Percentiles rank a stretch among this genome's conserved stretches.
Conservation (phyloP, 805 yeast genomes). For the Yarrowia keelungensis region DNA sequence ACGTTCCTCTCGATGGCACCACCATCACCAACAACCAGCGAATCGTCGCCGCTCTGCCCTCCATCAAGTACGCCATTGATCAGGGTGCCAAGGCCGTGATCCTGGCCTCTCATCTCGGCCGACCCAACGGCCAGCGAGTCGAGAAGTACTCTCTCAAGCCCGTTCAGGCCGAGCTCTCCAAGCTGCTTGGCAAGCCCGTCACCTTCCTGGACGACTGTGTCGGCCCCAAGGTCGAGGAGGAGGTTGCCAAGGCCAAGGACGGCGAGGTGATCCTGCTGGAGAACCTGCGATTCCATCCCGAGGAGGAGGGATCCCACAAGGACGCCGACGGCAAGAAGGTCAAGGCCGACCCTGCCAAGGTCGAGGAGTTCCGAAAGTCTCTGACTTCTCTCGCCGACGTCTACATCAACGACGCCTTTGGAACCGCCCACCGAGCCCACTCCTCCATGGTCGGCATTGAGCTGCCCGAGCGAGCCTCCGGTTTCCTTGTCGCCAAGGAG, state of each 20-base stretch:
- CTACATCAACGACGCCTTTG: conserved; percentile 96
- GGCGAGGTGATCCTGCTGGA: conserved; percentile 92
- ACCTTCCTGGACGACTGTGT: conserved; percentile 89
- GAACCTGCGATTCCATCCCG: conserved; percentile 98
- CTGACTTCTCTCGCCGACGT: conserved; percentile 95
- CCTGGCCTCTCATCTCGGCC: conserved; percentile 97
- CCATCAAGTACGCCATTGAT: conserved; percentile 92
- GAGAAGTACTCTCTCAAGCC: conserved; percentile 92
- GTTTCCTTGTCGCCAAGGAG: conserved; percentile 98
- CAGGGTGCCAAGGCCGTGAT: conserved; percentile 88
- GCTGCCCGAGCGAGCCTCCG: conserved; percentile 95
- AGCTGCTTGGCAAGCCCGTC: conserved; percentile 75
- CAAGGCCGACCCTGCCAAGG: conserved; percentile 88
- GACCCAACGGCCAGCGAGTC: conserved; percentile 94
- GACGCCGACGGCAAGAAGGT: conserved; percentile 86
- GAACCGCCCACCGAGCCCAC: conserved; percentile 99
- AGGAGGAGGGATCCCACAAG: conserved; percentile 89
- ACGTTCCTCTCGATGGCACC: conserved; percentile 78
- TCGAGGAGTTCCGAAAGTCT: conserved; percentile 84
- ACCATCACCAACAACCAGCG: conserved; percentile 99
- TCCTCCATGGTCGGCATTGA: conserved; percentile 99
- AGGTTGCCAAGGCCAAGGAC: conserved; percentile 71
- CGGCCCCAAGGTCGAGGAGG: conserved; percentile 85
- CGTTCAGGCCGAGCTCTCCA: conserved; percentile 86
- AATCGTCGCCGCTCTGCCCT: conserved; percentile 99